Evolutionary conservation across 1,284 basidiomycete genomes (phyloP).

Genomic region (Ganoderma multipileum): DNA sequence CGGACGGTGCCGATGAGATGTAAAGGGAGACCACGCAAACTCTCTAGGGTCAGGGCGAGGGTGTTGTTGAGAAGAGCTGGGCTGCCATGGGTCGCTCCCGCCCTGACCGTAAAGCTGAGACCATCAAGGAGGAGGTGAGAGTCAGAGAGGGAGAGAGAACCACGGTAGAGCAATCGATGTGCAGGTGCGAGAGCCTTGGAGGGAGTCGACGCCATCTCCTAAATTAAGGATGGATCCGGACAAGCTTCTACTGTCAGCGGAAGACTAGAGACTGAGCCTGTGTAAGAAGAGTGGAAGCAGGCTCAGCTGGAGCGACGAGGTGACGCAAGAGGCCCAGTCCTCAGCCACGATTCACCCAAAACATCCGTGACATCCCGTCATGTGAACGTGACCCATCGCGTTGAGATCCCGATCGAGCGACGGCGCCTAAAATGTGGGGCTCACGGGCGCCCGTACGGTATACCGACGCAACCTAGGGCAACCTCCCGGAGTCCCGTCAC

Average conservation of each 20-base stretch:
- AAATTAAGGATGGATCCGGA: neutral
- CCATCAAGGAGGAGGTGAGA: conserved; percentile 77
- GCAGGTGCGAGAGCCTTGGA: conserved; percentile 13
- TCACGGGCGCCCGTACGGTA: no score
- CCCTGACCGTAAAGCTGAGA: conserved; percentile 64
- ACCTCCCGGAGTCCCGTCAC: no score
- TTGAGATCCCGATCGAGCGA: neutral
- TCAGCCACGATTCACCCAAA: neutral
- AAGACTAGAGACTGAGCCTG: neutral
- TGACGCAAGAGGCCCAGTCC: neutral
- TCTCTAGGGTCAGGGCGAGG: conserved; percentile 75
- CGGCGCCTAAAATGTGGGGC: neutral
- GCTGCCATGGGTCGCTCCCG: conserved; percentile 49
- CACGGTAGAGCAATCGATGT: conserved; percentile 73
- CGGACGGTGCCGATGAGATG: conserved; percentile 61
- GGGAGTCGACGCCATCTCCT: conserved; percentile 5
- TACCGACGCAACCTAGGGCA: no score
- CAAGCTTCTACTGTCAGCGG: neutral
- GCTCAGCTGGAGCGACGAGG: neutral
- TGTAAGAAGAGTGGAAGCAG: neutral
- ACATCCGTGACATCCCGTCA: neutral
- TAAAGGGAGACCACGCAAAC: conserved; percentile 79
- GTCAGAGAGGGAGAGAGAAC: conserved; percentile 76
- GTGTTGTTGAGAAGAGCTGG: conserved; percentile 65
- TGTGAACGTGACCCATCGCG: neutral